A percentile compares a stretch with the other conserved stretches of the same genome.
Evolutionary conservation across 106 monocot species (phyloP).

Genomic region (Ottelia alismoides): DNA sequence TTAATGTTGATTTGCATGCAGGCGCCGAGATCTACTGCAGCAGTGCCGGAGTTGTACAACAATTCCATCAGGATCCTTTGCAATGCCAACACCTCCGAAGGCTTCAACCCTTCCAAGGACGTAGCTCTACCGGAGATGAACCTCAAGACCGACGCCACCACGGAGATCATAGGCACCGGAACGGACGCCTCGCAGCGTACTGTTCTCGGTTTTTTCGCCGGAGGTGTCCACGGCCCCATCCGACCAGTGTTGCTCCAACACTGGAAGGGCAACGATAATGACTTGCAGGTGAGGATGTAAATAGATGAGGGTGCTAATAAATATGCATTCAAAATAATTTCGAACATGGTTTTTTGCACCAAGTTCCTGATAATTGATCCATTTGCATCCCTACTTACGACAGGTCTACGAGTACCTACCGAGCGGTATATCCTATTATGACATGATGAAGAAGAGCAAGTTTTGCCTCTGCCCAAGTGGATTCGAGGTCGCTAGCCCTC

Average conservation of each 20-base stretch:
- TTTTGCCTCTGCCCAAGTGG: conserved; percentile 86
- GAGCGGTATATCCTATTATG: conserved; percentile 22
- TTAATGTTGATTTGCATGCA: conserved; percentile 13
- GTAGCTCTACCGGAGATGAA: conserved; percentile 68
- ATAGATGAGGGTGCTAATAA: no score
- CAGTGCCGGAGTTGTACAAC: conserved; percentile 20
- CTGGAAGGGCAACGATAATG: conserved; percentile 31
- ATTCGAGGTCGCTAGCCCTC: conserved; percentile 69
- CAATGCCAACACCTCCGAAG: conserved; percentile 85
- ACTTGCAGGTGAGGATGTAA: no score
- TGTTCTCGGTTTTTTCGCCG: no score
- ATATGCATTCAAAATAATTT: no score
- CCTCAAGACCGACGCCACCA: conserved; percentile 19
- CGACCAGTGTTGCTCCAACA: conserved; percentile 33
- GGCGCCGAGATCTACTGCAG: conserved; percentile 50
- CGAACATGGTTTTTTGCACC: no score
- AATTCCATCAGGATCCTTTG: conserved; percentile 76
- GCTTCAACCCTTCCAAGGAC: conserved; percentile 59
- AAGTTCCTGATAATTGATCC: no score
- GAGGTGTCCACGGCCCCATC: conserved; percentile 53
- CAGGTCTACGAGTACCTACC: conserved; percentile 39
- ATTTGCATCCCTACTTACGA: no score
- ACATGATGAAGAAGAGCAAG: conserved; percentile 29
- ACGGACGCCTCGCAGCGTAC: conserved; percentile 33
- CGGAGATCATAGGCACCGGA: conserved; percentile 7